Conservation (phyloP, 2,329 filamentous ascomycete genomes). For the Fusarium sp. region DNA sequence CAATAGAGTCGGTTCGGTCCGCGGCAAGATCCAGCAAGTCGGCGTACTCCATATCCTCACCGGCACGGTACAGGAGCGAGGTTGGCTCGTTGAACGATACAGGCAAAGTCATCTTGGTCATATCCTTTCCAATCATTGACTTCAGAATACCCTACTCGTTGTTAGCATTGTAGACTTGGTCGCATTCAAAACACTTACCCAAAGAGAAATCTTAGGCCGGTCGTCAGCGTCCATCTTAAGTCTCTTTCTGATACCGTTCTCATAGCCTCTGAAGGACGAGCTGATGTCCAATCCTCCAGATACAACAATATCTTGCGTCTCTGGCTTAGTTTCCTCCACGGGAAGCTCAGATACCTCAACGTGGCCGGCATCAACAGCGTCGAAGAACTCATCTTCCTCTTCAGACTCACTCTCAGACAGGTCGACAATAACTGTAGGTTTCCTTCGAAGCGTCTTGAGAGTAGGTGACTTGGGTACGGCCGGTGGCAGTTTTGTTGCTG, state of each 20-base stretch:
- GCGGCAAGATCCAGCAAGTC: slow-evolving; percentile 91
- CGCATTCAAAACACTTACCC: slow-evolving; percentile 70
- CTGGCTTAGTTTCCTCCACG: slow-evolving; percentile 54
- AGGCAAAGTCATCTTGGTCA: slow-evolving; percentile 99
- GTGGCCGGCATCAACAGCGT: slow-evolving; percentile 93
- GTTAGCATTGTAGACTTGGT: slow-evolving; percentile 32
- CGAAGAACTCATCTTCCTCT: slow-evolving; percentile 94
- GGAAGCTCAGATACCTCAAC: slow-evolving; percentile 82
- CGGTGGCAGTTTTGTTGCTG: slow-evolving; percentile 16
- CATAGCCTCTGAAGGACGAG: slow-evolving; percentile 87
- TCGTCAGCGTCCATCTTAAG: slow-evolving; percentile 93
- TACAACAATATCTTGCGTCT: slow-evolving; percentile 55
- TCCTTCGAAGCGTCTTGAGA: slow-evolving; percentile 57
- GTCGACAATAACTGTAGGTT: slow-evolving; percentile 75
- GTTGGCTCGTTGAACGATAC: slow-evolving; percentile 99
- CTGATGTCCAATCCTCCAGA: slow-evolving; percentile 71
- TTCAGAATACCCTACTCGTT: slow-evolving; percentile 84
- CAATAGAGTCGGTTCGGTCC: slow-evolving; percentile 85
- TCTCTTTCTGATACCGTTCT: slow-evolving; percentile 82
- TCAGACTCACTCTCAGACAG: slow-evolving; percentile 85
- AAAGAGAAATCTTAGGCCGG: slow-evolving; percentile 92
- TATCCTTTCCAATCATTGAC: slow-evolving; percentile 99
- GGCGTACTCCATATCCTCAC: slow-evolving; percentile 98
- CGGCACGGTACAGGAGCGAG: slow-evolving; percentile 91
- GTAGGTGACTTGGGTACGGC: slow-evolving; percentile 23